Conservation (phyloP, 1,284 basidiomycete genomes). For the Rhodotorula sp. region DNA sequence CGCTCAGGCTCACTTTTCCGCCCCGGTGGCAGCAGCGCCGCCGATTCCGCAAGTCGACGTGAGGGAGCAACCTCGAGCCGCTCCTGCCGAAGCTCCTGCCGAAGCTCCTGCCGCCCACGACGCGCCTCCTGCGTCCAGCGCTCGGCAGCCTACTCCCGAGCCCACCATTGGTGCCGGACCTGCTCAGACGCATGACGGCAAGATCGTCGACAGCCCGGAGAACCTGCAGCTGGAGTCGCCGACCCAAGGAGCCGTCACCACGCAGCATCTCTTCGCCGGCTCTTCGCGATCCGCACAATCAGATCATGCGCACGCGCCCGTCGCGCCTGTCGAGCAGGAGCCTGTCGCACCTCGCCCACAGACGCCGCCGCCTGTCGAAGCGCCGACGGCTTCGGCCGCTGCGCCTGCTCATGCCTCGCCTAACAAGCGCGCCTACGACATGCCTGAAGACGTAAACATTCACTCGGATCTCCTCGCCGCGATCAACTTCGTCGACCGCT, state of each 20-base stretch:
- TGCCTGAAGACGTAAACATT: conserved; percentile 23
- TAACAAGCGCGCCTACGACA: background rate
- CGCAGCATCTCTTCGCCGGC: conserved; percentile 20
- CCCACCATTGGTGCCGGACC: background rate
- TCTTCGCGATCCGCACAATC: background rate
- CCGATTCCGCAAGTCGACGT: background rate
- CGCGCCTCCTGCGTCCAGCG: background rate
- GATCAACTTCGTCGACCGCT: conserved; percentile 35
- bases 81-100: background rate
- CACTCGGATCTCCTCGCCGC: conserved; percentile 37
- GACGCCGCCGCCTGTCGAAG: background rate
- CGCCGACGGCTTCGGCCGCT: background rate
- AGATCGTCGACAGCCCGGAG: conserved; percentile 22
- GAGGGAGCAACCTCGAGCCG: background rate
- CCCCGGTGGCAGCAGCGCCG: background rate
- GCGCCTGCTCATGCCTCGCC: background rate
- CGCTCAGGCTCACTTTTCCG: background rate
- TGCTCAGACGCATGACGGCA: conserved; percentile 16
- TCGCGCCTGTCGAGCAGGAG: too few relatives aligned
- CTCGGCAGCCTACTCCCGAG: background rate
- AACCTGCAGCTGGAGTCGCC: conserved; percentile 7
- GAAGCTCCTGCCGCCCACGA: background rate
- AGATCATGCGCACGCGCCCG: too few relatives aligned
- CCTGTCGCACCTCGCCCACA: too few relatives aligned
- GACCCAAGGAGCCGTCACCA: background rate